Conservation (phyloP, 2,329 filamentous ascomycete genomes). For the Hypoxylon sp. region DNA sequence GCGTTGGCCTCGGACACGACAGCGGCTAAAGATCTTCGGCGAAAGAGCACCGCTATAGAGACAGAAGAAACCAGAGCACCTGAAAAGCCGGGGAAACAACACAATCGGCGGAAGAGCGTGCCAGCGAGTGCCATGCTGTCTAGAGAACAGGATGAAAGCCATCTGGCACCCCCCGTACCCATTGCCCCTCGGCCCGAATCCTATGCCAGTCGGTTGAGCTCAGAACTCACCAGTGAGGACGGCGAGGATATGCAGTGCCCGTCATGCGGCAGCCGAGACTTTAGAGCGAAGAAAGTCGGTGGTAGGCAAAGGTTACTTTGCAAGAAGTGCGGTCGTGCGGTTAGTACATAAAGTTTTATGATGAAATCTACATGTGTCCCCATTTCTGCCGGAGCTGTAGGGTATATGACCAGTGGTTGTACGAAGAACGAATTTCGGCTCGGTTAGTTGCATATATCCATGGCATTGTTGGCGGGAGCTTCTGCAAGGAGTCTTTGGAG, state of each 20-base stretch:
- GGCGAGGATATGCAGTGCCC: conserved; percentile 67
- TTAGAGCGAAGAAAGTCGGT: conserved; percentile 70
- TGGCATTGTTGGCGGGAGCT: conserved; percentile 6
- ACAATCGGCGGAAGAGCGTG: conserved; percentile 46
- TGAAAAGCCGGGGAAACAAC: conserved; percentile 24
- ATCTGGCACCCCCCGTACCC: conserved; percentile 37
- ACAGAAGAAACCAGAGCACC: conserved; percentile 12
- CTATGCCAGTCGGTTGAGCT: conserved; percentile 70
- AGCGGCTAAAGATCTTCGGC: conserved; percentile 33
- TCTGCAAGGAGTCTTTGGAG: neutral
- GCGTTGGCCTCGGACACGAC: conserved; percentile 30
- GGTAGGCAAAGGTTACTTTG: conserved; percentile 73
- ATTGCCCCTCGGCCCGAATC: conserved; percentile 55
- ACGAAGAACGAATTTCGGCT: conserved; percentile 6
- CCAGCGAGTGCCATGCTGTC: conserved; percentile 36
- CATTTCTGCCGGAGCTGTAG: neutral
- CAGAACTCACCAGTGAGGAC: conserved; percentile 66
- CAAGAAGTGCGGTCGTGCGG: conserved; percentile 64
- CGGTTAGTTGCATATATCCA: conserved; percentile 17
- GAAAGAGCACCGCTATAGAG: conserved; percentile 41
- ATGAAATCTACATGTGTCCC: neutral
- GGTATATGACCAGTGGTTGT: conserved; percentile 8
- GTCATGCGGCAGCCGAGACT: conserved; percentile 73
- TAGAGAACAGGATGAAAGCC: conserved; percentile 12
- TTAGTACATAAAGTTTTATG: conserved; percentile 29